phyloP scores from a whole-genome alignment of 257 asterid species.

The Coffea eugenioides region DNA sequence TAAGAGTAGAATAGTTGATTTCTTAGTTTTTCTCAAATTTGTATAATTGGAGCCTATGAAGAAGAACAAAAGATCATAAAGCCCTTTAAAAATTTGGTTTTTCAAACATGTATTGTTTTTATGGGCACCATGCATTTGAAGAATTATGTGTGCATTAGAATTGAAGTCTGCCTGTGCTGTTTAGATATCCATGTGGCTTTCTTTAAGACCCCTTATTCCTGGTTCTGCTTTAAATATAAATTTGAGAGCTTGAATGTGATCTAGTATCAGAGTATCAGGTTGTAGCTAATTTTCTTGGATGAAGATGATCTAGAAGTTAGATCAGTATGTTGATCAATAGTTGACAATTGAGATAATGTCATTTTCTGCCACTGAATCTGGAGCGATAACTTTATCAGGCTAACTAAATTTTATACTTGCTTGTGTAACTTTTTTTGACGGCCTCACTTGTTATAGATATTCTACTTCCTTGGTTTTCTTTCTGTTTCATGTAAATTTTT shows the following conservation, averaged over 20 bases:
- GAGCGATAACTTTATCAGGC: neutral
- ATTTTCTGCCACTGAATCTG: neutral
- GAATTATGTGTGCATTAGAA: no score
- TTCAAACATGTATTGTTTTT: neutral
- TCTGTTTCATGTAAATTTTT: neutral
- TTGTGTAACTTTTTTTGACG: neutral
- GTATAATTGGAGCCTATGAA: neutral
- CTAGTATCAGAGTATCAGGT: neutral
- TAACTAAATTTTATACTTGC: neutral
- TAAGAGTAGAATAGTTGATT: neutral
- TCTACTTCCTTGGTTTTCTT: neutral
- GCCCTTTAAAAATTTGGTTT: no score
- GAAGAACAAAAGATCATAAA: neutral
- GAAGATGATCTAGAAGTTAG: neutral
- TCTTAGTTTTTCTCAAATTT: neutral
- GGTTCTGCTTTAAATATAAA: no score
- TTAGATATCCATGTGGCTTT: no score
- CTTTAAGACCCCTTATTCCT: no score
- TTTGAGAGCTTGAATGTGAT: no score
- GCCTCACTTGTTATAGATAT: neutral
- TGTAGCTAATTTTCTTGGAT: neutral
- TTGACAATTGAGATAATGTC: neutral
- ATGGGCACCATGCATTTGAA: no score
- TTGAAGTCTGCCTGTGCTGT: no score
- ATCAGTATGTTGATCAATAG: neutral